Evolutionary conservation across 768 basidiomycete species (phyloP).

Genomic region (Infundibulicybe gibba): DNA sequence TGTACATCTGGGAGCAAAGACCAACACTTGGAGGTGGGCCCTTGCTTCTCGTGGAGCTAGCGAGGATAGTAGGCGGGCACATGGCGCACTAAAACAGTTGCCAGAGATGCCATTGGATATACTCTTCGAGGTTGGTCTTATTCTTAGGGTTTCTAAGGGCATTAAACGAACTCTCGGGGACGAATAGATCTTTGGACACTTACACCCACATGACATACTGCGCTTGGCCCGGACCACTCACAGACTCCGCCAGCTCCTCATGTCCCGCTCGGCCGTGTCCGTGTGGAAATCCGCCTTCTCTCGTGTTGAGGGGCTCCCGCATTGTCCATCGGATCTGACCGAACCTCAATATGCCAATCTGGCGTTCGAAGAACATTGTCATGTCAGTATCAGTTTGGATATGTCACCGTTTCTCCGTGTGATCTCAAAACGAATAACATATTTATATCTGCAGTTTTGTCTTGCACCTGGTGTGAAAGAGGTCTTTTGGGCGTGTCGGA

Average conservation of each 20-base stretch:
- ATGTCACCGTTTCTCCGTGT: background rate
- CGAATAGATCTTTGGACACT: constrained; percentile 34
- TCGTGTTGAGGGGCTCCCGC: constrained; percentile 34
- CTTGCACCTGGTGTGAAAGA: constrained; percentile 21
- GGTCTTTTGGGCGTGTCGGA: constrained; percentile 32
- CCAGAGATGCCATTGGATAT: constrained; percentile 12
- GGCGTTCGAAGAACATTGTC: constrained; percentile 30
- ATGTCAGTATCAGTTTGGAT: constrained; percentile 7
- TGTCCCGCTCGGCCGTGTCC: constrained; percentile 32
- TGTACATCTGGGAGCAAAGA: too few relatives aligned
- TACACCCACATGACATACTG: constrained; percentile 42
- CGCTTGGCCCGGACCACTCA: constrained; percentile 40
- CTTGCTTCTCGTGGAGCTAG: too few relatives aligned
- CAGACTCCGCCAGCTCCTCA: constrained; percentile 35
- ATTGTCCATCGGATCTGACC: constrained; percentile 39
- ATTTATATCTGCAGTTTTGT: constrained; percentile 24
- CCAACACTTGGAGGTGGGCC: too few relatives aligned
- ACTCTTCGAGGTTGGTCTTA: constrained; percentile 10
- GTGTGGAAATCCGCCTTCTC: constrained; percentile 39
- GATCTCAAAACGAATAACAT: background rate
- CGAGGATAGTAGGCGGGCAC: background rate
- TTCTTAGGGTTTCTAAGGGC: too few relatives aligned
- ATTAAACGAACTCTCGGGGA: background rate
- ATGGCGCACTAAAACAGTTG: constrained; percentile 4
- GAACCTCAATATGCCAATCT: constrained; percentile 42